phyloP scores from a whole-genome alignment of 306 rosid genomes.

The Cucurbita moschata region DNA sequence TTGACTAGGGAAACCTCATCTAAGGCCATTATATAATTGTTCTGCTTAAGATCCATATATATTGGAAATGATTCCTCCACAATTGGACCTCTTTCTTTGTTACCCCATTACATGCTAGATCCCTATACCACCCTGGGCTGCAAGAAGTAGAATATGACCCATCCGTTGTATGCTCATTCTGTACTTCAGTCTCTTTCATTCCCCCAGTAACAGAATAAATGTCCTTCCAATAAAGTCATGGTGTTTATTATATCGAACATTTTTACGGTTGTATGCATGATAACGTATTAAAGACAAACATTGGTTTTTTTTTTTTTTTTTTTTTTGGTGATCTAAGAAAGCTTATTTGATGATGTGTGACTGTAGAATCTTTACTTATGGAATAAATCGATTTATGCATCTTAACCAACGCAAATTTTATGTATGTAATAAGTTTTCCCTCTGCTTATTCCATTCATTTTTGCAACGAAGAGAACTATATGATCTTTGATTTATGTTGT shows the following conservation, averaged over 20 bases:
- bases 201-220: not conserved
- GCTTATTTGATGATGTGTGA: not conserved
- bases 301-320: not conserved
- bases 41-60: not conserved
- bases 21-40: not conserved
- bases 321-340: not conserved
- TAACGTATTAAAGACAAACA: not conserved
- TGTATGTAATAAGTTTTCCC: not conserved
- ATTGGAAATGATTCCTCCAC: too few relatives aligned
- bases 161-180: not conserved
- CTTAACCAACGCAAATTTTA: not conserved
- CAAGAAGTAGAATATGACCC: not conserved
- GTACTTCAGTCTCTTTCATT: not conserved
- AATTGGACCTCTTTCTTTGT: too few relatives aligned
- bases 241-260: not conserved
- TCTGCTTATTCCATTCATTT: not conserved
- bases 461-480: not conserved
- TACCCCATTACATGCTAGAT: not conserved
- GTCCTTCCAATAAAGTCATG: not conserved
- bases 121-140: not conserved
- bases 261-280: not conserved
- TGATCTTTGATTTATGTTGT: slow-evolving; percentile 1
- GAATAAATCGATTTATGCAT: not conserved
- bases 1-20: not conserved
- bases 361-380: not conserved